These are phyloP conservation scores for Acacia melanoxylon DNA, from an alignment of 306 rosid genomes.

Conservation along the genomic window DNA sequence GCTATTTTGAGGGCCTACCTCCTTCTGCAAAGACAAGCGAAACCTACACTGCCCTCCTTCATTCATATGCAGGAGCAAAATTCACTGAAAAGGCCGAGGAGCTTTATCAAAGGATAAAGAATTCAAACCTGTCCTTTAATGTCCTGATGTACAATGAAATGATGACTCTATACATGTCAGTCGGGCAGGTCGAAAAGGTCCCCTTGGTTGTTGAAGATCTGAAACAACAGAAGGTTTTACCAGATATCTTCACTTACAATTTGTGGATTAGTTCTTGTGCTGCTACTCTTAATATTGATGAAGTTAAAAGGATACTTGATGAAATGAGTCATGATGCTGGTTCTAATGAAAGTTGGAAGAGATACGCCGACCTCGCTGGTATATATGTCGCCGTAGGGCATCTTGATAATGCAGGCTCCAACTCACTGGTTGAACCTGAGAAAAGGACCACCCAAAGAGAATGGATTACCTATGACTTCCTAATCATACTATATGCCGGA, in stretches of 20 bases:
- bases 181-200: constrained; percentile 85
- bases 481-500: constrained; percentile 79
- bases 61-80: constrained; percentile 77
- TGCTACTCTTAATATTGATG: constrained; percentile 59
- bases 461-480: constrained; percentile 90
- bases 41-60: constrained; percentile 89
- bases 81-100: constrained; percentile 78
- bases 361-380: constrained; percentile 65
- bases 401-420: constrained; percentile 55
- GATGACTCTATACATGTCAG: constrained; percentile 92
- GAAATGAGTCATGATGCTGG: constrained; percentile 64
- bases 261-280: constrained; percentile 92
- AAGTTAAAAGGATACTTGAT: constrained; percentile 61
- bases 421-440: constrained; percentile 64
- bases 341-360: constrained; percentile 64
- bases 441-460: constrained; percentile 72
- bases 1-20: constrained; percentile 85
- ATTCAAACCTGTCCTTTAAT: constrained; percentile 50
- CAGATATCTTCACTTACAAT: constrained; percentile 88
- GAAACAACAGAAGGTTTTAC: constrained; percentile 56
- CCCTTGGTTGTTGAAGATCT: constrained; percentile 67
- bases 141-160: constrained; percentile 85
- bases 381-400: constrained; percentile 55
- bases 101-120: constrained; percentile 65
- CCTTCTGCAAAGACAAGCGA: constrained; percentile 61